Conservation (phyloP, 2,329 filamentous ascomycete genomes). For the Davidsoniella neocaledoniae region DNA sequence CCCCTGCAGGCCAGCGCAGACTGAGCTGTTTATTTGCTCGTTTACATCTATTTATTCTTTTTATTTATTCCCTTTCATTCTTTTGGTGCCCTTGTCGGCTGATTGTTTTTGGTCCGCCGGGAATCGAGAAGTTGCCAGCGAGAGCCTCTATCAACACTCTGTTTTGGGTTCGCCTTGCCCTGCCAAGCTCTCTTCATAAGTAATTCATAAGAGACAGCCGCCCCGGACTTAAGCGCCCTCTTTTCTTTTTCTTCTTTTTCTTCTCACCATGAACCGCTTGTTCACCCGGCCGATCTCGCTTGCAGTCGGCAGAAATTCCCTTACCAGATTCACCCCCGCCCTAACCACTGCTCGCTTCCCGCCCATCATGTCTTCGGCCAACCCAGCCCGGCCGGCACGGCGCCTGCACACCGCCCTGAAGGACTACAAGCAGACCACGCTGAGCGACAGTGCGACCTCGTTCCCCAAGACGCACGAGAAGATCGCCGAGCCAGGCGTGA, state of each 20-base stretch:
- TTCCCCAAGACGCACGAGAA: constrained; percentile 60
- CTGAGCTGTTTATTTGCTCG: too few species aligned
- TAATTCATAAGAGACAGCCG: not conserved
- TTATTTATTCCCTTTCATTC: too few species aligned
- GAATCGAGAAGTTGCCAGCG: too few species aligned
- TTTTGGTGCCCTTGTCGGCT: too few species aligned
- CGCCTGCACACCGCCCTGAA: constrained; percentile 30
- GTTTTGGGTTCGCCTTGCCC: too few species aligned
- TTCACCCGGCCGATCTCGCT: constrained; percentile 3
- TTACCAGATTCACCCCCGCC: not conserved
- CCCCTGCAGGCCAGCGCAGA: too few species aligned
- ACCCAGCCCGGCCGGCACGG: constrained; percentile 29
- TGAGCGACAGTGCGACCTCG: constrained; percentile 37
- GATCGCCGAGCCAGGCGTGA: constrained; percentile 50
- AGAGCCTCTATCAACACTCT: too few species aligned
- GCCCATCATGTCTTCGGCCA: constrained; percentile 12
- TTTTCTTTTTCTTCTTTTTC: not conserved
- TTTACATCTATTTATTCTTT: too few species aligned
- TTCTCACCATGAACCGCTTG: constrained; percentile 7
- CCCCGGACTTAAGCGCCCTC: not conserved
- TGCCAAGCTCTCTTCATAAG: not conserved
- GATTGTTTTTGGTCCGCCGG: too few species aligned
- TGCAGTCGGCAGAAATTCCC: constrained; percentile 2
- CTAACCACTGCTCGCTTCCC: too few species aligned
- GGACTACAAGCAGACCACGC: constrained; percentile 20